Base-by-base conservation (phyloP, 192 early-diverging fungal genomes). In the Piromyces sp. region DNA sequence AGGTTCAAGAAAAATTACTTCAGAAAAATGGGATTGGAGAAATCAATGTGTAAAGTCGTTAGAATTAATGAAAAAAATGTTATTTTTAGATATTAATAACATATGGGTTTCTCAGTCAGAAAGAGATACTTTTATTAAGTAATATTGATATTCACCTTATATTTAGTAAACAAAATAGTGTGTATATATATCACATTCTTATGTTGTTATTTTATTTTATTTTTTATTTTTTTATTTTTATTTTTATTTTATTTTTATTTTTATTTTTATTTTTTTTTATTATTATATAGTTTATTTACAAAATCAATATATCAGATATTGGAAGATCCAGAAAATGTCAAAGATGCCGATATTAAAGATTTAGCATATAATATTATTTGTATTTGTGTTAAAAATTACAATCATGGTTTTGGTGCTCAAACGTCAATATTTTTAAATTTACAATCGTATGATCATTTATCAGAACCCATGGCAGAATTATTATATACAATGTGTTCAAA, bases 391-490 rank as follows among this genome's bases (percentile, higher is more conserved):
- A 94, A 92, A 79, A 88, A 91, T 78, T 95, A 95, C 84, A 93
- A 96, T 83, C 89, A 92, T 12, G 90, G 89, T 33, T 93, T 91
- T 83, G 92, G 94, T 30, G 93, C 91, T 19, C 86, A 90, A 82
- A 94, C 93, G 4, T 92, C 92, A 42, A 93, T 96, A 30, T 90
- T 94, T 78, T 94, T 95, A 84, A 91, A 93, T 85, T 85, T 96
- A 30, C 93, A 94, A 84, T 94, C 94, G 82, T 96, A 93, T 87
- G 94, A 95, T 80, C 93, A 94, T 82, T 87, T 92, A 36, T 89
- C 94, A 68, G 94, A 95, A 82, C 87, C 91, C 16, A 95, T 96
- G 94, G 95, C 95, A 5, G 89, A 91, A 78, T 89, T 96, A 12
- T 83, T 96, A 30, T 88, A 91, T 33, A 82, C 88, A 81, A 84